Evolutionary conservation across 495 filamentous ascomycete genomes (phyloP), one percentile per base, ranked within the genome.

Genomic region (Penicillium verhagenii): DNA sequence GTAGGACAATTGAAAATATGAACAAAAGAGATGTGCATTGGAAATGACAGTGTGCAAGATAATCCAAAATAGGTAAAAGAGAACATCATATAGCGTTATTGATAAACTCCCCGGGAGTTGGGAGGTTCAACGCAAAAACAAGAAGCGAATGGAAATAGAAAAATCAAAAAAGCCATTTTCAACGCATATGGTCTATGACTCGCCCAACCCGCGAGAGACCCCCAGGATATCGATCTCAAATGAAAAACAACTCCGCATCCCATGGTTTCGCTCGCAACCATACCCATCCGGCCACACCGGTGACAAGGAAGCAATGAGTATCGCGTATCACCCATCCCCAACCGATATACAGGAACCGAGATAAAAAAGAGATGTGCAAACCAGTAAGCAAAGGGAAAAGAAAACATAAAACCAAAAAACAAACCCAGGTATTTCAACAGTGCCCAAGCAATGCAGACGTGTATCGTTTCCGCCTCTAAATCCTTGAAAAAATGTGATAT

Each of bases 391-490:
- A n/a, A n/a, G n/a, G n/a, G n/a, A 52, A 66, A 59, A 52, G 50
- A 70, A 62, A 48, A 64, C 61, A 52, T 62, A 58, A 64, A 49
- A 46, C 33, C 13, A 20, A 43, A 38, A 45, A 39, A 66, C 59
- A 58, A 59, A 61, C 71, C 68, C 61, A 71, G 65, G 64, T 71
- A 65, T 67, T 63, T 67, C 71, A 72, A 73, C 69, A 72, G 61
- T 70, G 62, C 73, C 72, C 73, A 75, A 69, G 64, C 66, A 69
- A 77, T 78, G 75, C 75, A 78, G 72, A 78, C 73, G 73, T 78
- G 70, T 76, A 76, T 78, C 75, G 73, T 78, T 77, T 76, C 75
- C 75, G 71, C 72, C 75, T 76, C 75, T 78, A 78, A 64, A 74
- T 72, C 71, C 71, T 68, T 65, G 60, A 68, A 70, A 71, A 72